These are phyloP conservation scores for Tetraselmis striata DNA, from an alignment of 139 green algal species.

Conservation along the genomic window DNA sequence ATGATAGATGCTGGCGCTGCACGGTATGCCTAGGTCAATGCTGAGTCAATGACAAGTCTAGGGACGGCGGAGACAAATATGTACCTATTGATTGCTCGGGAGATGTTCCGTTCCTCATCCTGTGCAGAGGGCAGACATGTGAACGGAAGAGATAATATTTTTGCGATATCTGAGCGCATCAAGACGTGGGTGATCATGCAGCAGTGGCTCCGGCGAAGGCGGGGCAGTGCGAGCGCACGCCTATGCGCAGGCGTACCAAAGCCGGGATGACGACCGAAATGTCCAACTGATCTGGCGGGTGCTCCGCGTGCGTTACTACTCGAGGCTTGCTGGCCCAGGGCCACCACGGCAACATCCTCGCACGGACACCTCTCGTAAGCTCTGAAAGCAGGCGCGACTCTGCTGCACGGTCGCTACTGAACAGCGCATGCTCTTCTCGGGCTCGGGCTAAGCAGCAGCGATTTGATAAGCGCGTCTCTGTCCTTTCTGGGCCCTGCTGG, in stretches of 20 bases:
- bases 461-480: no score
- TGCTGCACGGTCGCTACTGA: no score
- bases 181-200: background rate
- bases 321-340: no score
- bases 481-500: no score
- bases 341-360: no score
- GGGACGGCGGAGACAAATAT: background rate
- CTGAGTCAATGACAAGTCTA: background rate
- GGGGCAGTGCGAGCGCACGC: background rate
- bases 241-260: background rate
- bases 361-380: no score
- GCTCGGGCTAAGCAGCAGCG: no score
- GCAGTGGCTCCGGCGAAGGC: background rate
- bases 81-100: background rate
- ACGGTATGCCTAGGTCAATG: background rate
- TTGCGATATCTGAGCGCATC: background rate
- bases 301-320: background rate
- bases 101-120: background rate
- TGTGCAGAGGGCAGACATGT: background rate
- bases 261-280: background rate
- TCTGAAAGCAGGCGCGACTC: no score
- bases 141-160: background rate
- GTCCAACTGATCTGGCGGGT: background rate
- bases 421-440: no score
- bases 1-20: background rate